These are phyloP conservation scores for Aegilops longissima DNA, from an alignment of 176 grass and related monocot genomes.

Conservation along the genomic window DNA sequence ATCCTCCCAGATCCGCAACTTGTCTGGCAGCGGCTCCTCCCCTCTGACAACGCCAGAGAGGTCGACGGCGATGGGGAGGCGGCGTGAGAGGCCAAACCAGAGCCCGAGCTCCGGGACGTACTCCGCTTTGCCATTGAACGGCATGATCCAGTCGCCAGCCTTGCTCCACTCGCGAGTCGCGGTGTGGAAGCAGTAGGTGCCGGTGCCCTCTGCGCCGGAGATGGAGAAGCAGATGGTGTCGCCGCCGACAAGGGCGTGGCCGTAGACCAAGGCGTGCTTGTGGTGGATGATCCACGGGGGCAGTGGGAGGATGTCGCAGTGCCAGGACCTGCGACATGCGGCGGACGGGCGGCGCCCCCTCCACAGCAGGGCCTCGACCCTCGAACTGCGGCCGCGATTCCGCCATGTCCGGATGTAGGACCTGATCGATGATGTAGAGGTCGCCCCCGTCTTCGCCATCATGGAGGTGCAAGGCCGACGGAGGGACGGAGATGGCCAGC, in stretches of 20 bases:
- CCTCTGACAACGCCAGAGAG: background rate
- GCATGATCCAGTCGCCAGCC: background rate
- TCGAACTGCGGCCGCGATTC: background rate
- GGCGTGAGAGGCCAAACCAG: background rate
- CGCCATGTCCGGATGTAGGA: background rate
- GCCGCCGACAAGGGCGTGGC: too few relatives aligned
- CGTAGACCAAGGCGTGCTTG: background rate
- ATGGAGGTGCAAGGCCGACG: background rate
- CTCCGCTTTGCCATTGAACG: background rate
- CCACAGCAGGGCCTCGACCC: background rate
- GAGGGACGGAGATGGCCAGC: background rate
- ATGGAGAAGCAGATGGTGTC: too few relatives aligned
- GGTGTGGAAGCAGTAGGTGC: background rate
- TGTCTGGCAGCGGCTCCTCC: background rate
- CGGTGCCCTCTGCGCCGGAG: background rate
- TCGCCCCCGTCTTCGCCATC: background rate
- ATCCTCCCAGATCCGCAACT: background rate
- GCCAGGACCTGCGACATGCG: background rate
- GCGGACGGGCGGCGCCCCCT: background rate
- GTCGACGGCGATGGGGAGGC: background rate
- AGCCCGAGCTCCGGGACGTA: background rate
- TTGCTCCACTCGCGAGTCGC: background rate
- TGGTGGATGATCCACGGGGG: background rate
- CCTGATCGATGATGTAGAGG: background rate
- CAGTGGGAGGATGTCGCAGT: background rate